Evolutionary conservation across 2,329 filamentous ascomycete species (phyloP), one percentile per base, ranked within the genome.

Genomic region (Mollisia scopiformis): DNA sequence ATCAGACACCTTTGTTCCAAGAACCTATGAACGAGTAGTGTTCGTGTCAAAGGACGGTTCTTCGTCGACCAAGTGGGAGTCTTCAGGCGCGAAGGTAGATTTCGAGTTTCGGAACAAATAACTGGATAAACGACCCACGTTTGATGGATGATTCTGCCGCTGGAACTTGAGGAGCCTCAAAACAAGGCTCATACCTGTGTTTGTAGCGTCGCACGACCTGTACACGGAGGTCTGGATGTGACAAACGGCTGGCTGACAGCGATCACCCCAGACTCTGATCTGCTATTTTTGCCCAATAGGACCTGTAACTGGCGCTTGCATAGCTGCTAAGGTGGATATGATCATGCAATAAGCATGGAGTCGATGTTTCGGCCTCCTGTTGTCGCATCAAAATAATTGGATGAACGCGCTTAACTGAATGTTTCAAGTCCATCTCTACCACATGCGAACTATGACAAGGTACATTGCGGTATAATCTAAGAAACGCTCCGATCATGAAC

Each of bases 401-500:
- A 66, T 53, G 61, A 59, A 60, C 37, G 55, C 56, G 65, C 55
- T 65, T 62, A 58, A 37, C 35, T 27, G 58, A 14, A 56, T 62
- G 69, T 70, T 69, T 70, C 68, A 70, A 63, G 49, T 58, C 64
- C 58, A 31, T 63, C 62, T 58, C 55, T 55, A 54, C 28, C 43
- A 23, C 16, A 30, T 47, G 35, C 57, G 25, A 51, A 52, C 47
- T 33, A 49, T 57, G 39, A 11, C 13, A 47, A 21, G 39, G 23
- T 27, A 35, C 23, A 16, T 14, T 23, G 21, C 30, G 37, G 25
- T 43, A 55, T 53, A 25, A 6, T 55, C n/a, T 23, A 28, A 11
- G 43, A 47, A 43, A 43, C 21, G 39, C 39, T 43, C 39, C 39
- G 39, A 43, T 6, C 39, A 21, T n/a, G 23, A 10, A 19, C 39